Conservation (phyloP, 441 rosid genomes). For the Macaranga tanarius region DNA sequence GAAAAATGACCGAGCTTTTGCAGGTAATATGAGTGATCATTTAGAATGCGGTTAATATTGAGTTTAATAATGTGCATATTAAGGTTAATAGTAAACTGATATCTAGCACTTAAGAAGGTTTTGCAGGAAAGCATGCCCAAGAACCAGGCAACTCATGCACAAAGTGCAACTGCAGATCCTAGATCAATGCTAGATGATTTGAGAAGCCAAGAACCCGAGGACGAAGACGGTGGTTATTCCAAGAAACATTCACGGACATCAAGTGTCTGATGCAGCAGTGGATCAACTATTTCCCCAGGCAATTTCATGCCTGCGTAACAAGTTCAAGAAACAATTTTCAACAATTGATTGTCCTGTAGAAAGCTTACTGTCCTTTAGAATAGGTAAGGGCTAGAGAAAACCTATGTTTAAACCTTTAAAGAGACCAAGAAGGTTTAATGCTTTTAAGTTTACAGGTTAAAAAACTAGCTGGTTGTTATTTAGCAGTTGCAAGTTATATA, state of each 20-base stretch:
- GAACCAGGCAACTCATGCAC: constrained; percentile 32
- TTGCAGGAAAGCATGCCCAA: constrained; percentile 82
- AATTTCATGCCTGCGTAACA: neutral
- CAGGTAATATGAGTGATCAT: constrained; percentile 45
- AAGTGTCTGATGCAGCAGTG: constrained; percentile 8
- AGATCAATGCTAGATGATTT: neutral
- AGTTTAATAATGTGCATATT: neutral
- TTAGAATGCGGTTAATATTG: constrained; percentile 2
- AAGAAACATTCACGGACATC: constrained; percentile 2
- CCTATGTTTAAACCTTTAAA: neutral
- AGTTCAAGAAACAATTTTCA: neutral
- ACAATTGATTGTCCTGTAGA: constrained; percentile 1
- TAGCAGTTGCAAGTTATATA: neutral
- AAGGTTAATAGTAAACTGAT: constrained; percentile 12
- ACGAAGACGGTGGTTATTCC: constrained; percentile 10
- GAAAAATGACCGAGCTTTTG: constrained; percentile 76
- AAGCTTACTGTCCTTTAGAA: constrained; percentile 2
- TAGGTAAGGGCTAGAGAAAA: neutral
- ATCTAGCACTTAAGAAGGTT: constrained; percentile 39
- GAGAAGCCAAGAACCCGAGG: constrained; percentile 7
- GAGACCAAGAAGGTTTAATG: neutral
- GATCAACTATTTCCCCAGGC: neutral
- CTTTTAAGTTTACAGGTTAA: neutral
- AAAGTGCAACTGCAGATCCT: constrained; percentile 22
- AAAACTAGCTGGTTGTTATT: neutral